Evolutionary conservation across 805 yeast species (phyloP).

Genomic region (Wickerhamiella siamensis): DNA sequence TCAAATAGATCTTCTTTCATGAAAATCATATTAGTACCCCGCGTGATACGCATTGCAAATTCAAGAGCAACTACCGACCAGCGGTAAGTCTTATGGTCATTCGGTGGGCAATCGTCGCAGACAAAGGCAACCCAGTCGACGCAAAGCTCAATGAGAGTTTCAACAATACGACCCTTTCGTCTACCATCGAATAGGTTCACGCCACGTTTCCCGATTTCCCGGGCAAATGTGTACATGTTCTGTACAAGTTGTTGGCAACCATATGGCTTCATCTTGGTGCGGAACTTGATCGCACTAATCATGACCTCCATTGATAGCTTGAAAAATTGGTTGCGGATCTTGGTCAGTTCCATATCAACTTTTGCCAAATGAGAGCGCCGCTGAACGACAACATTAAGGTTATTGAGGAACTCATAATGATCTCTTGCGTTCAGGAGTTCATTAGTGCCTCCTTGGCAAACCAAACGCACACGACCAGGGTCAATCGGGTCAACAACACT

Average conservation of each 20-base stretch:
- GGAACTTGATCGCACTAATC: constrained; percentile 39
- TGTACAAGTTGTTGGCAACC: constrained; percentile 68
- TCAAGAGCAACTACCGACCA: constrained; percentile 96
- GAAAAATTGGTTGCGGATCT: constrained; percentile 51
- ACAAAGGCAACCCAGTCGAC: constrained; percentile 87
- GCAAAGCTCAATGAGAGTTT: constrained; percentile 58
- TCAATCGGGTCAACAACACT: constrained; percentile 32
- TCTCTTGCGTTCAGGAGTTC: constrained; percentile 33
- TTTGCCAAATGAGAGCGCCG: constrained; percentile 51
- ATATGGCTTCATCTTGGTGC: constrained; percentile 40
- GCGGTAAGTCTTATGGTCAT: constrained; percentile 78
- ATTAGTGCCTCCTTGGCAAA: constrained; percentile 54
- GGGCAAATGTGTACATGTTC: constrained; percentile 56
- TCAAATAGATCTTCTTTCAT: constrained; percentile 64
- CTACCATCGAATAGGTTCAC: constrained; percentile 48
- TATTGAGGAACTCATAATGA: constrained; percentile 6
- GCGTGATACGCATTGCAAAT: constrained; percentile 87
- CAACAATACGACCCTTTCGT: constrained; percentile 51
- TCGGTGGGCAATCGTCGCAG: constrained; percentile 88
- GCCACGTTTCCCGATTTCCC: constrained; percentile 69
- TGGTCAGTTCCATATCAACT: constrained; percentile 59
- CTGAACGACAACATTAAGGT: constrained; percentile 7
- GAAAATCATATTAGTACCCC: constrained; percentile 76
- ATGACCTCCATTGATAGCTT: constrained; percentile 52
- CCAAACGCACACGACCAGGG: constrained; percentile 51